Conservation (phyloP, 2,329 filamentous ascomycete genomes). For the Monosporascus sp. region DNA sequence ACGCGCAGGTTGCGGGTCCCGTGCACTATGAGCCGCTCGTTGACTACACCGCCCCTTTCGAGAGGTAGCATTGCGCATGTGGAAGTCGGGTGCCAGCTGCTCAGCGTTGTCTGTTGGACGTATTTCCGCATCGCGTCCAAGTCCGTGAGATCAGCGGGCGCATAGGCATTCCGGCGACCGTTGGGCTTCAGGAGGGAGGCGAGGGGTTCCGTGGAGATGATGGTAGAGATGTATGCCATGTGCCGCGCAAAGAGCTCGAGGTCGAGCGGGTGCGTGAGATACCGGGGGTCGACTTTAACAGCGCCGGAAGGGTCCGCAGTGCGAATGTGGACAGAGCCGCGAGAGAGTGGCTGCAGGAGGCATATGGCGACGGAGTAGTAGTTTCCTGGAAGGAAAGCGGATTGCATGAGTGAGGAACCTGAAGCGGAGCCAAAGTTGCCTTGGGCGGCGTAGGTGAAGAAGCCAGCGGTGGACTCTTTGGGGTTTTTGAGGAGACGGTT, state of each 20-base stretch:
- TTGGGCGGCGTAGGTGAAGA: slow-evolving; percentile 3
- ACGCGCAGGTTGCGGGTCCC: not conserved
- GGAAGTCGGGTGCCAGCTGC: not conserved
- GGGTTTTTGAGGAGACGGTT: not conserved
- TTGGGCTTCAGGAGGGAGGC: not conserved
- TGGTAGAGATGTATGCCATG: not conserved
- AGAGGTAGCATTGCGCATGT: not conserved
- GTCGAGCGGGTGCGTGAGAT: slow-evolving; percentile 8
- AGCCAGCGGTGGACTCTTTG: slow-evolving; percentile 1
- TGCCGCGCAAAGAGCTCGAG: slow-evolving; percentile 10
- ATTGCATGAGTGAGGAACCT: slow-evolving; percentile 1
- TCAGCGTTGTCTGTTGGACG: not conserved
- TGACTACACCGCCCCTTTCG: not conserved
- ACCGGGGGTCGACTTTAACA: slow-evolving; percentile 8
- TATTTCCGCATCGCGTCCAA: not conserved
- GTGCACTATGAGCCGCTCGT: not conserved
- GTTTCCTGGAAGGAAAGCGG: slow-evolving; percentile 1
- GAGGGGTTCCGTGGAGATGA: not conserved
- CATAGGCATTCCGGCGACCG: not conserved
- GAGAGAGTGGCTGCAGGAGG: slow-evolving; percentile 10
- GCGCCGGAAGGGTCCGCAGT: not conserved
- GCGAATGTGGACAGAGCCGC: slow-evolving; percentile 11
- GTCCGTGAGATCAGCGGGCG: not conserved
- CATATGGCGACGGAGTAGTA: not conserved
- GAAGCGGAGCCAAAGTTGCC: slow-evolving; percentile 1